Conservation (phyloP, 495 filamentous ascomycete species). For the Elasticomyces elasticus region DNA sequence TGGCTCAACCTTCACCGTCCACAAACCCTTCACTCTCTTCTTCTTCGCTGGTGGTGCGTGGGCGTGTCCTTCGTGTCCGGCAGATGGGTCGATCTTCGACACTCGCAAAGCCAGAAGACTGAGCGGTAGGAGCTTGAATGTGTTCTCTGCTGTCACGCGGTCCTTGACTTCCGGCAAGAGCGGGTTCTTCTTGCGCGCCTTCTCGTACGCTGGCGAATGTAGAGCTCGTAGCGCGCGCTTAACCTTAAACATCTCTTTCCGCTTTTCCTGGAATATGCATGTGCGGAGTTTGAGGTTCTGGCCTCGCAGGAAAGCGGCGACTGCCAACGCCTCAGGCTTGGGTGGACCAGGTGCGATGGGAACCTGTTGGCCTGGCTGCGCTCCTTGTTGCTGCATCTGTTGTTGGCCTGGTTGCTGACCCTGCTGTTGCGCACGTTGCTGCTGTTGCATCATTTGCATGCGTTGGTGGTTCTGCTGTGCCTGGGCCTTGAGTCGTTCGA, state of each 20-base stretch:
- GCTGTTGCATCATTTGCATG: slow-evolving; percentile 40
- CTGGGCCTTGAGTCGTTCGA: slow-evolving; percentile 48
- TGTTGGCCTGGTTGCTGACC: slow-evolving; percentile 33
- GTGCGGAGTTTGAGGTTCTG: slow-evolving; percentile 86
- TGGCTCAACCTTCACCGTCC: slow-evolving; percentile 93
- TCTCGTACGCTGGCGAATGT: slow-evolving; percentile 75
- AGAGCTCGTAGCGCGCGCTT: slow-evolving; percentile 94
- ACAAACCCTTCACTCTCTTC: slow-evolving; percentile 89
- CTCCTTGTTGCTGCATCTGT: slow-evolving; percentile 24
- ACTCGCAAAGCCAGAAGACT: slow-evolving; percentile 93
- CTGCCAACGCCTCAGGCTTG: slow-evolving; percentile 75
- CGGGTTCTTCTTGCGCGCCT: slow-evolving; percentile 80
- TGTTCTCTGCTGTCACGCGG: slow-evolving; percentile 75
- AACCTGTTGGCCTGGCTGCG: slow-evolving; percentile 41
- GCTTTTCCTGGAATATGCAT: slow-evolving; percentile 87
- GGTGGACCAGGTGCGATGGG: slow-evolving; percentile 64
- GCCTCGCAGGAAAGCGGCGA: slow-evolving; percentile 77
- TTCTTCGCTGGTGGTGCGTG: slow-evolving; percentile 58
- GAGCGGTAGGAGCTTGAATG: slow-evolving; percentile 89
- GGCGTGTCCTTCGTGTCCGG: slow-evolving; percentile 56
- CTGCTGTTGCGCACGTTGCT: slow-evolving; percentile 41
- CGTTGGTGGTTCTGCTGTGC: slow-evolving; percentile 44
- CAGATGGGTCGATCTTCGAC: slow-evolving; percentile 60
- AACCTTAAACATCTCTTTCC: slow-evolving; percentile 98
- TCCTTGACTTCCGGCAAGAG: slow-evolving; percentile 75